Evolutionary conservation across 192 early-diverging fungal species (phyloP).

Genomic region (Coemansia sp.): DNA sequence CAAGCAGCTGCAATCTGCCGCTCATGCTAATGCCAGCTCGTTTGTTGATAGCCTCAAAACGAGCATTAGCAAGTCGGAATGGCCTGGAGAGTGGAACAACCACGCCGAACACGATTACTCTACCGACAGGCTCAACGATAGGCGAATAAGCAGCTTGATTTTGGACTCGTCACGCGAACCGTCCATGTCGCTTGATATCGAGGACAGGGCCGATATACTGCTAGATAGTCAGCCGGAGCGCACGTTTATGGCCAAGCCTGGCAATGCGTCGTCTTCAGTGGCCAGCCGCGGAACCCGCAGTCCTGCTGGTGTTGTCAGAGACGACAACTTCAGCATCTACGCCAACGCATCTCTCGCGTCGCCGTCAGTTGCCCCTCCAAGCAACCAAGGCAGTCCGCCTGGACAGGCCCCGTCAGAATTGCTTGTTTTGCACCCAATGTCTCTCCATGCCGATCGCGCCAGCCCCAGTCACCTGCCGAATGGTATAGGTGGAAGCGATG

Average conservation of each 20-base stretch:
- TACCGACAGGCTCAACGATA: conserved; percentile 26
- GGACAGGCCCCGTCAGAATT: conserved; percentile 31
- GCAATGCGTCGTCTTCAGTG: not conserved
- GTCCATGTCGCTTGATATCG: conserved; percentile 38
- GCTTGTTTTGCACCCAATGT: conserved; percentile 47
- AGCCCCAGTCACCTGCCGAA: not conserved
- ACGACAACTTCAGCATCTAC: not conserved
- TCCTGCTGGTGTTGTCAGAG: not conserved
- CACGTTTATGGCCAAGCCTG: conserved; percentile 4
- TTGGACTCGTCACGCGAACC: conserved; percentile 38
- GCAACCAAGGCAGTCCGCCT: conserved; percentile 11
- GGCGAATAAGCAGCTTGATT: conserved; percentile 29
- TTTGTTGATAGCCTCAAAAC: conserved; percentile 52
- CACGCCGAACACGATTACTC: conserved; percentile 18
- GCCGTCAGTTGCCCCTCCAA: not conserved
- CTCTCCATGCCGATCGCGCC: conserved; percentile 14
- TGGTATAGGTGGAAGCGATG: not conserved
- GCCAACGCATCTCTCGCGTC: not conserved
- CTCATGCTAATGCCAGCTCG: conserved; percentile 35
- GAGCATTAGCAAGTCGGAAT: conserved; percentile 35
- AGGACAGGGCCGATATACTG: conserved; percentile 9
- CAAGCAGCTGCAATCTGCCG: conserved; percentile 9
- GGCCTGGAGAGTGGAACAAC: conserved; percentile 25
- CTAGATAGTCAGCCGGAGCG: conserved; percentile 12
- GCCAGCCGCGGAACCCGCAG: not conserved